Base-by-base conservation (phyloP, 139 green algal genomes). In the Nannochloris sp. region DNA sequence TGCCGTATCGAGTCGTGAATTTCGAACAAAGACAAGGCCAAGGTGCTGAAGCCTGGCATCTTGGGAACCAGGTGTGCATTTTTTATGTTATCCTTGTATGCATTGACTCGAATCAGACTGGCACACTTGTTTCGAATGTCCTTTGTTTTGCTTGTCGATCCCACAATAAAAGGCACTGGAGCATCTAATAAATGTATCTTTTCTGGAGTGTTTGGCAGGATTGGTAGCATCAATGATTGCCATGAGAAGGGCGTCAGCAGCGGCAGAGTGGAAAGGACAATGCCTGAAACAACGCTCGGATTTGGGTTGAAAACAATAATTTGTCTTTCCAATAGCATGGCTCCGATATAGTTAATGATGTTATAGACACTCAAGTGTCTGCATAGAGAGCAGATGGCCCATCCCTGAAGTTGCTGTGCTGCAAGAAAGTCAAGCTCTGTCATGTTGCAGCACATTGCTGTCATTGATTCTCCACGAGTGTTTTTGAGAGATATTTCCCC, bases 281-380 rank as follows among this genome's bases (percentile, higher is more conserved):
- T 61, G 2, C 69, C 70, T 28, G 58, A 71, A 51, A 96, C 74
- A 56, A 89, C 65, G 44, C 80, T 77, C 16, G 92, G 65, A 72
- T 92, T 86, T 43, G 87, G 87, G 71, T 82, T 91, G 68, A 96
- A 93, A 30, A 97, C 70, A 17, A 94, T 87, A 33, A 93, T 67
- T 74, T 94, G 87, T 2, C 80, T 80, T 81, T 97, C 91, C 53
- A 96, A 77, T 74, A 97, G 73, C 3, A 70, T 81, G 6, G 74
- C 83, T 6, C 82, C 85, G 6, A 95, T 66, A 56, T 92, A 65
- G 26, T 66, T 66, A 6, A 95, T 55, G 17, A 96, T 71, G 76
- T 86, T 92, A 1, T 94, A 85, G 49, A 96, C 62, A 10, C 76
- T 85, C 46, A 96, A 68, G 2, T 58, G 71, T 48, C 82, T 84